Evolutionary conservation across 495 filamentous ascomycete genomes (phyloP), one percentile per base, ranked within the genome.

Genomic region (Penicillium bialowiezense): DNA sequence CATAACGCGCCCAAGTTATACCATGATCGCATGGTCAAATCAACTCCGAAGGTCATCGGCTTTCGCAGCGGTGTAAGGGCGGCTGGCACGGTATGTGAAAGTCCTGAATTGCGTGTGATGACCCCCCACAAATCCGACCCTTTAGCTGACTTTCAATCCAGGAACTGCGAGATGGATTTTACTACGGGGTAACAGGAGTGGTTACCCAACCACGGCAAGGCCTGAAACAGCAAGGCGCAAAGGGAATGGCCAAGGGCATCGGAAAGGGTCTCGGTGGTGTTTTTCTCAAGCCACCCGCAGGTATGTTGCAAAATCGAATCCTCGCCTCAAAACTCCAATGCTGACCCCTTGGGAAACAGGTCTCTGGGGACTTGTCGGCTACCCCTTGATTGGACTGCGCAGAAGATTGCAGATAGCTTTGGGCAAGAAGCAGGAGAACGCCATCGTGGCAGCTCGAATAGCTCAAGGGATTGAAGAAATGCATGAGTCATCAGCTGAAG

Each of bases 1-100:
- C 87, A 95, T 63, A 95, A 95, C 58, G 83, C 82, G 1, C 89
- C 90, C 0, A 86, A 80, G 45, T 64, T 95, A 1, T 93, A 92
- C 50, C 83, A 89, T 34, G 89, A 90, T 53, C 77, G 83, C 5
- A 90, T 78, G 37, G 84, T 95, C 3, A 77, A 82, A 12, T 77
- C 80, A 12, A 69, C 73, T 0, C 83, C 87, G 37, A 88, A 85
- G 48, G 85, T 96, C 0, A 88, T 84, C 0, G 82, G 81, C 45
- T 64, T 91, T 58, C 84, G 83, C 83, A 61, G 86, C 86, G 59
- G 85, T 78, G 33, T 72, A 84, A 37, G 82, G 2, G 82, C 81
- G 12, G 66, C 77, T 0, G 78, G 85, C 29, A 86, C 83, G 55
- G 85, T 95, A 5, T 45, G 17, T 32, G 5, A 32, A 7, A 10